A percentile compares a stretch with the other conserved stretches of the same genome.
Conservation (phyloP, 768 basidiomycete genomes). For the Saitozyma podzolica region DNA sequence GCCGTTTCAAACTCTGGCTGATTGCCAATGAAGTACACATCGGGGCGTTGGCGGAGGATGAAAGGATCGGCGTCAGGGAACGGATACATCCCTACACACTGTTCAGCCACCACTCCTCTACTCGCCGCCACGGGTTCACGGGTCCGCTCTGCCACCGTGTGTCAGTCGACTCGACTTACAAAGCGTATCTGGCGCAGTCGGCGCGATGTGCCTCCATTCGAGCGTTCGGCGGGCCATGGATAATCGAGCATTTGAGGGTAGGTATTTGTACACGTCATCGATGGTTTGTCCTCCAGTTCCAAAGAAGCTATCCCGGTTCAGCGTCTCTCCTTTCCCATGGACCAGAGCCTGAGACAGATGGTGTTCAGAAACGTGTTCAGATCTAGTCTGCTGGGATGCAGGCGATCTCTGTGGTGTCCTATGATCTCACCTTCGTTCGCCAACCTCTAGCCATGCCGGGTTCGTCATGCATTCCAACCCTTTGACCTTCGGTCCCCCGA, state of each 20-base stretch:
- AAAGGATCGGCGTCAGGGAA: conserved; percentile 87
- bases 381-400: too few relatives aligned
- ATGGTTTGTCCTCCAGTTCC: conserved; percentile 90
- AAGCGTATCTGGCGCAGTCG: conserved; percentile 95
- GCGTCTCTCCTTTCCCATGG: neutral
- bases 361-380: neutral
- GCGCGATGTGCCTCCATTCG: conserved; percentile 94
- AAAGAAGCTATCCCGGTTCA: conserved; percentile 59
- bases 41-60: conserved; percentile 77
- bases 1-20: conserved; percentile 79
- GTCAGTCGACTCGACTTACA: conserved; percentile 54
- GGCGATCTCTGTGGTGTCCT: neutral
- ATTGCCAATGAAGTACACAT: conserved; percentile 89
- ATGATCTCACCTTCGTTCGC: conserved; percentile 54
- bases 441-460: conserved; percentile 77
- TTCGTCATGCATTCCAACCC: conserved; percentile 79
- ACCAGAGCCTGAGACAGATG: neutral
- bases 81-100: conserved; percentile 77
- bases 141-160: conserved; percentile 2
- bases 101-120: conserved; percentile 3
- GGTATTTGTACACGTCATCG: conserved; percentile 93
- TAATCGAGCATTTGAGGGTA: conserved; percentile 66
- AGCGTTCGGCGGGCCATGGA: conserved; percentile 76
- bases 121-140: too few relatives aligned
- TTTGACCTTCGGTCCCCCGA: conserved; percentile 60